Base-by-base conservation (phyloP, 208 protist genomes). In the Trypanosoma congolense region DNA sequence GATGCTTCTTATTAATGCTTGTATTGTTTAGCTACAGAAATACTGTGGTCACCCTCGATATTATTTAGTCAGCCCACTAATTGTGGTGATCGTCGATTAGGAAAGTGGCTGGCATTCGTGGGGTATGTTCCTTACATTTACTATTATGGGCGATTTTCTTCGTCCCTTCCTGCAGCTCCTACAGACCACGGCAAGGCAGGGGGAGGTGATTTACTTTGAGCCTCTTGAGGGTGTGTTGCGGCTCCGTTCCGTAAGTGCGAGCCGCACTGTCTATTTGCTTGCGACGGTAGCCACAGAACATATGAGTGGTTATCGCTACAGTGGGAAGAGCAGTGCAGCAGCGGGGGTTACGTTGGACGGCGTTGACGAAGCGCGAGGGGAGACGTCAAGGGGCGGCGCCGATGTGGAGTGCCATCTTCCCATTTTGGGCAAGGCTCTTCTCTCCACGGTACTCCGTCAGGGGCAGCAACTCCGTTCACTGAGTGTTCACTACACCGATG, bases 101-200 rank as follows among this genome's bases (percentile, higher is more conserved):
- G 26, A 62, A 28, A 3, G 47, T 14, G 5, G 21, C 31, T 62
- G 45, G 14, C 14, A 46, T 16, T 14, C 24, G 30, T 29, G 14
- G 36, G 22, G 49, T 22, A 62, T 64, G 54, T 61, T 50, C 38
- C 47, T 63, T 56, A 42, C 28, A 1, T 77, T 87, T 38, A 64
- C 67, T n/a, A 62, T 84, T 12, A 71, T 54, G 4, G 68, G 65
- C 8, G 29, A 36, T 1, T 74, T 64, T 35, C 22, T 81, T 3
- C 76, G 80, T 14, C 31, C 72, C 3, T 70, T 87, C 42, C 50
- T 87, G 49, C 65, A 57, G 24, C 45, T 75, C 1, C 44, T 87
- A 25, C 47, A 45, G 10, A 70, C 65, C n/a, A 68, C 71, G 3
- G 59, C 51, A 25, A 73, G 70, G 14, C 53, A 77, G 8, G 69